Evolutionary conservation across 169 alveolate genomes (phyloP), one percentile per base, ranked within the genome.

Genomic region (Cryptosporidium andersoni): DNA sequence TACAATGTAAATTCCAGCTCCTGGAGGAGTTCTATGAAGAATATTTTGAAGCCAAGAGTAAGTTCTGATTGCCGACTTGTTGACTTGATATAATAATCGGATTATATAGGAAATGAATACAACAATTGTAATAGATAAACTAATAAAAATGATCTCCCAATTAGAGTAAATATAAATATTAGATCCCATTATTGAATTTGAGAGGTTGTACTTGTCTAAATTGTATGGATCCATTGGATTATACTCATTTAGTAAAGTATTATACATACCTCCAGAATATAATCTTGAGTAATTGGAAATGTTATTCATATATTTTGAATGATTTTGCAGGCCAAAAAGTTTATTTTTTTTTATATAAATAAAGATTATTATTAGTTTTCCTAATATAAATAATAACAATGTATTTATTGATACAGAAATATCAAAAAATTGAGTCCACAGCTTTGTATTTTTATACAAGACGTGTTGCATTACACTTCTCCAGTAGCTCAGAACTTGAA

Each of bases 21-120:
- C 85, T 1, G 85, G 85, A 9, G 85, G 85, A 56, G 85, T 74
- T 58, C 85, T 74, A n/a, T 74, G 85, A 25, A 74, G 6, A 16
- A 74, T 74, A 47, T 62, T 56, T 48, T 74, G 74, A 11, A 74
- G 6, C 85, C 85, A 74, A 14, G 85, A 74, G n/a, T 74, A 63
- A 74, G 85, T 74, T 74, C 85, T 74, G 11, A 47, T 64, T 0
- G 85, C 55, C 5, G 85, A 55, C 9, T 64, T 39, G 74, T 74
- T 74, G 40, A 74, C 45, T 25, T 74, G 85, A 36, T 74, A 74
- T 6, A 74, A 49, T 2, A 74, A 39, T 42, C 85, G 40, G 14
- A 74, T 74, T 6, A 55, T 63, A n/a, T 45, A 56, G 8, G 85
- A 58, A 43, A 55, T 47, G 48, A 74, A 74, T 4, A 74, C 34